These are phyloP conservation scores for Drosera spatulata DNA, from an alignment of 179 eudicot genomes.

Conservation along the genomic window DNA sequence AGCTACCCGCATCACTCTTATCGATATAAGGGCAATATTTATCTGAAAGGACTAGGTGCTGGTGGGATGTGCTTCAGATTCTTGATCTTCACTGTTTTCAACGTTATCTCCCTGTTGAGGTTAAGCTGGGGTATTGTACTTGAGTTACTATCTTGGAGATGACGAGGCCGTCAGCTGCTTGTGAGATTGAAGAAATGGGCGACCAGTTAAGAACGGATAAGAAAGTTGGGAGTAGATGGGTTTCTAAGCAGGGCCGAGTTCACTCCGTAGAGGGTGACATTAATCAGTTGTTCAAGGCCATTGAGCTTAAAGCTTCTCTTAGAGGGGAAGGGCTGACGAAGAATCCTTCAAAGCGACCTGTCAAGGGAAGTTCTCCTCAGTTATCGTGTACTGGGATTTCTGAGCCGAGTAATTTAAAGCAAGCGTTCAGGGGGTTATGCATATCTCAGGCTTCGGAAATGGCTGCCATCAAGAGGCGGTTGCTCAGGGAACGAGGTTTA, in stretches of 20 bases:
- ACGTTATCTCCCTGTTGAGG: too few relatives aligned
- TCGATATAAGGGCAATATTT: too few relatives aligned
- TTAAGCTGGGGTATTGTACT: constrained; percentile 1
- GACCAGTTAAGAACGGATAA: constrained; percentile 13
- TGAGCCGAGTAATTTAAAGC: constrained; percentile 58
- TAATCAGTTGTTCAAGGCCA: constrained; percentile 57
- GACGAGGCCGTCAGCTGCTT: constrained; percentile 21
- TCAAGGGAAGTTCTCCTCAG: constrained; percentile 32
- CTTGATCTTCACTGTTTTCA: too few relatives aligned
- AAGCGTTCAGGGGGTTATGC: constrained; percentile 80
- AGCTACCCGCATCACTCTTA: too few relatives aligned
- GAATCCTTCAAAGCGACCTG: constrained; percentile 67
- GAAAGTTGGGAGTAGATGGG: constrained; percentile 17
- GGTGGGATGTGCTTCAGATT: too few relatives aligned
- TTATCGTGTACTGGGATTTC: constrained; percentile 51
- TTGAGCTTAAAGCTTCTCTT: constrained; percentile 32
- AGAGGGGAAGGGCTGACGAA: constrained; percentile 28
- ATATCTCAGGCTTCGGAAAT: constrained; percentile 85
- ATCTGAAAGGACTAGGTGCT: too few relatives aligned
- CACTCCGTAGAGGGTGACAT: constrained; percentile 63
- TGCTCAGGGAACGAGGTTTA: constrained; percentile 30
- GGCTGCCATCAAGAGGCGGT: constrained; percentile 69
- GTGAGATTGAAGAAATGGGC: constrained; percentile 40
- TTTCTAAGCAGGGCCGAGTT: constrained; percentile 25
- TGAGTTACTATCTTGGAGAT: constrained; percentile 15